Base-by-base conservation (phyloP, 2,329 filamentous ascomycete species). In the Cladophialophora psammophila region DNA sequence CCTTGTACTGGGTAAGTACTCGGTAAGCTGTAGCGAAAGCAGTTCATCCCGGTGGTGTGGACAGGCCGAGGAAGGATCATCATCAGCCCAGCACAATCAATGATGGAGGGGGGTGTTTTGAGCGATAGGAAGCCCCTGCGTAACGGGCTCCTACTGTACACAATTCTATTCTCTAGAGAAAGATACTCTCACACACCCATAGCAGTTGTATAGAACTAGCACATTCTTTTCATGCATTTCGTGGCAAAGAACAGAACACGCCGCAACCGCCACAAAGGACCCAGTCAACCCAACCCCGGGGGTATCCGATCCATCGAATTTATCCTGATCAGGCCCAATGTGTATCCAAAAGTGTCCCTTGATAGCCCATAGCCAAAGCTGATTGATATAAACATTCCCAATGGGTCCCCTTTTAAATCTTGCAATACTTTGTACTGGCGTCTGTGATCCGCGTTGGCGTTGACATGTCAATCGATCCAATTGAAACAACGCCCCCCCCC, bases 291-390 rank as follows among this genome's bases (percentile, higher is more conserved):
- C 45, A 50, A 20, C 45, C 45, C 45, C 9, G 2, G n/a, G 42
- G 45, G 45, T 50, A 50, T 50, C 45, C 45, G 45, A 50, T 50
- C 45, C 18, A 50, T 26, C 45, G 26, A 18, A 50, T 50, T 50
- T n/a, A 50, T 50, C 45, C 45, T 26, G 7, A 26, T 26, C 18
- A 50, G 45, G 9, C 45, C 45, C 45, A 10, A 20, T 50, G 8
- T 50, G 45, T 50, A 50, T 10, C 45, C 45, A 50, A 26, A 48
- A 20, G 18, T 13, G 10, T 26, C 45, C 45, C 45, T 26, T 50
- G 8, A 50, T 26, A 50, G 45, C 45, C 18, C 8, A 20, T 50
- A 50, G 45, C 18, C 45, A 50, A 50, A 18, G 18, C 8, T 26
- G 45, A 26, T 50, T 26, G 26, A 50, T n/a, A 26, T 26, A 50